These are phyloP conservation scores for Solanum commersonii DNA, from an alignment of 257 asterid genomes.

Conservation along the genomic window DNA sequence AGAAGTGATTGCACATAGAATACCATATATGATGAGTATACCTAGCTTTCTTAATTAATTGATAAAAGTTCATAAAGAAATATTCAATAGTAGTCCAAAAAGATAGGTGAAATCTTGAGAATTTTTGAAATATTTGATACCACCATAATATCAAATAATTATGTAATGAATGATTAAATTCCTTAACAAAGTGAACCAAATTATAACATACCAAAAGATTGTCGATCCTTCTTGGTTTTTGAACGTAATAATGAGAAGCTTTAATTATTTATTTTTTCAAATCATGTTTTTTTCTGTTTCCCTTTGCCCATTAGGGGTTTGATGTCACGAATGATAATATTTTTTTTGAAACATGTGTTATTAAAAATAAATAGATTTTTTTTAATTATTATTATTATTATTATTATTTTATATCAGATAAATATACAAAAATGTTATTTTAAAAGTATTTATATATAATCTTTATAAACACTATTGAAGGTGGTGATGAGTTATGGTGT, in stretches of 20 bases:
- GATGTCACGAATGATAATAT: background rate
- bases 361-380: background rate
- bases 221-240: background rate
- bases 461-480: background rate
- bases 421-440: background rate
- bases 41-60: background rate
- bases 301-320: background rate
- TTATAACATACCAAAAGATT: background rate
- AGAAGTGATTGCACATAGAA: background rate
- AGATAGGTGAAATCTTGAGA: background rate
- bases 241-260: background rate
- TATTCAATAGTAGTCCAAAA: background rate
- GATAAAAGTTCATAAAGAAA: background rate
- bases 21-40: background rate
- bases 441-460: background rate
- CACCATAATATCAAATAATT: background rate
- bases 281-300: background rate
- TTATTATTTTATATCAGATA: background rate
- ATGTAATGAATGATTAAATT: background rate
- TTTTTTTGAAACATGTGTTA: background rate
- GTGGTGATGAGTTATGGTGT: background rate
- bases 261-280: background rate
- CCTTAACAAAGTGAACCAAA: background rate
- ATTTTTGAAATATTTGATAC: background rate
- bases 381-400: no score